Evolutionary conservation across 495 filamentous ascomycete genomes (phyloP), one percentile per base, ranked within the genome.

Genomic region (Elasticomyces elasticus): DNA sequence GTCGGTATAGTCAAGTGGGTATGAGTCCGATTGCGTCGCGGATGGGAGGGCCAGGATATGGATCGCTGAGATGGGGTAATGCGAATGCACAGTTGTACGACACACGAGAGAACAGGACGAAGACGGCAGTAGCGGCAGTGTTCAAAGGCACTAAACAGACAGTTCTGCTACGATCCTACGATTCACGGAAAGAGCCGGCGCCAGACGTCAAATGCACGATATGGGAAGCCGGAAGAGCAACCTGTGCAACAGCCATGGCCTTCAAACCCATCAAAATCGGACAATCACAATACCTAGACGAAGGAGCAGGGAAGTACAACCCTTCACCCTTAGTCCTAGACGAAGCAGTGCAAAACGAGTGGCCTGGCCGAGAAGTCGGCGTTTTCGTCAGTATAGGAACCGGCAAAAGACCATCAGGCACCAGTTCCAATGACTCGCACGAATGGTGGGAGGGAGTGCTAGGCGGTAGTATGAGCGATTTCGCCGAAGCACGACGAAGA

Each of bases 261-360:
- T 98, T 98, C 72, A 98, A 98, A 67, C 87, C 90, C 0, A 89
- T 98, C 35, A 86, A 86, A 58, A 86, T 97, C 49, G 94, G 89
- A 2, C 90, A 96, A 61, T 89, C 89, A 11, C 76, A 87, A 12
- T 98, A 97, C 61, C 83, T 94, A 48, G 94, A 98, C 62, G 92
- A 97, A 67, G 92, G 92, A 19, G 74, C 80, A 5, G 92, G 92
- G 5, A 88, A 84, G 51, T 98, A 89, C 71, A 98, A 97, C 63
- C 92, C 92, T 1, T 77, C 89, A 22, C 84, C 89, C 17, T 77
- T 84, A 52, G 77, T 89, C 1, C 78, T 98, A 6, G 89, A 97
- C 51, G 92, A 98, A 70, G 94, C 90, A 1, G 79, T 83, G 6
- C 72, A 85, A 25, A 95, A 94, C 62, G 92, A 98, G 69, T 98